Evolutionary conservation across 352 stramenopile species (phyloP), one percentile per base, ranked within the genome.

Genomic region (Pythium sp.): DNA sequence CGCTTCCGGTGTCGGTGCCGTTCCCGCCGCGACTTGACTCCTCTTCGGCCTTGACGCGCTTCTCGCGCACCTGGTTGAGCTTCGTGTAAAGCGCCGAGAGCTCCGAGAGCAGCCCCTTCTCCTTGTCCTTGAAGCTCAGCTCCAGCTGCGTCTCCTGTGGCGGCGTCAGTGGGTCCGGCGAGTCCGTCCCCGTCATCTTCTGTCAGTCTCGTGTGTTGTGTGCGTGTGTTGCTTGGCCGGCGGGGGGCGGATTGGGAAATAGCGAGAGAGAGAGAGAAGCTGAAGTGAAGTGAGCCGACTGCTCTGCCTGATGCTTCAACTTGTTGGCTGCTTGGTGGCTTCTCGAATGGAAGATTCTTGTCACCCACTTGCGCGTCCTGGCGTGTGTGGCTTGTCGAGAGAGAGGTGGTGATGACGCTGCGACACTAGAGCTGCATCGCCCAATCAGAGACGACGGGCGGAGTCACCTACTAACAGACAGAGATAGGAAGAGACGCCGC

Each of bases 1-100:
- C 58, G 26, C 71, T 69, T 28, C 64, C 71, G 55, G 68, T 68
- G 51, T 71, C 74, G 3, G 55, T 61, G 58, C 73, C 60, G 62
- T 65, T 75, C 46, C 59, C 15, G 46, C 58, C 28, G 60, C 64
- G 12, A 30, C 69, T 69, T 26, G 70, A 74, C 59, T 91, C 81
- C 55, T 89, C 76, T 66, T 94, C 86, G 47, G 75, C 86, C 62
- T 89, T 87, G 32, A 78, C 80, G 56, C 86, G 84, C 71, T 93
- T 90, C 65, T 93, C 84, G 28, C 84, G 86, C 64, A 94, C 86
- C 69, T 91, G 81, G 63, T 93, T 92, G 46, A 94, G 77, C 73
- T 93, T 92, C 11, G 84, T 83, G 69, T 94, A 94, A 20, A 93
- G 76, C 65, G 77, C 80, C 43, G 86, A 78, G 51, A 94, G 83